Percentiles rank a stretch among this genome's conserved stretches.
These are phyloP conservation scores for Symbiotaphrina buchneri DNA, from an alignment of 495 filamentous ascomycete genomes.

Conservation along the genomic window DNA sequence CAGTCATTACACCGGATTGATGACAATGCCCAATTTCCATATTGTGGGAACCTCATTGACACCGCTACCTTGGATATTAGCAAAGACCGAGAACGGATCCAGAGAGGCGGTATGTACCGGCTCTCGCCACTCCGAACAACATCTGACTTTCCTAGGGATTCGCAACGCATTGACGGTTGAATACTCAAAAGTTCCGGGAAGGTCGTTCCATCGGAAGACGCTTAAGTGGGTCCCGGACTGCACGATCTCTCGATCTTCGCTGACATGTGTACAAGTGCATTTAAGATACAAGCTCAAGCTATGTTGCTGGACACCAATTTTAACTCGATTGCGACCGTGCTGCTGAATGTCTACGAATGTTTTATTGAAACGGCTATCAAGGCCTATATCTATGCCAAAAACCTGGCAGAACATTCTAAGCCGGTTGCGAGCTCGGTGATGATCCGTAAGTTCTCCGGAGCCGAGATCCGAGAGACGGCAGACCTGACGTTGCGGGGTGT, in stretches of 20 bases:
- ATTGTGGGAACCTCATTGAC: conserved; percentile 65
- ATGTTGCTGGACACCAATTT: conserved; percentile 78
- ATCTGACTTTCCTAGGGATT: conserved; percentile 12
- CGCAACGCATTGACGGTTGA: conserved; percentile 65
- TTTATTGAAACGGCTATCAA: conserved; percentile 64
- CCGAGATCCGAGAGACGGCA: too few species aligned
- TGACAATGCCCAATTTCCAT: conserved; percentile 42
- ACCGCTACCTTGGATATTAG: conserved; percentile 52
- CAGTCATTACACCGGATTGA: conserved; percentile 25
- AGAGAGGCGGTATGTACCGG: conserved; percentile 15
- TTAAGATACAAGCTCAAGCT: conserved; percentile 69
- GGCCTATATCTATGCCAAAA: conserved; percentile 56
- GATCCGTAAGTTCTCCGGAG: conserved; percentile 29
- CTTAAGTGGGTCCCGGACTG: conserved; percentile 21
- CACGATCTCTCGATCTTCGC: not conserved
- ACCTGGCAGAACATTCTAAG: conserved; percentile 32
- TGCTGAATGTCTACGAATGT: conserved; percentile 48
- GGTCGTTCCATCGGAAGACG: conserved; percentile 58
- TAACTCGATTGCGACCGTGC: conserved; percentile 44
- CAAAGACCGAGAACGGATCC: conserved; percentile 28
- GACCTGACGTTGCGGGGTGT: conserved; percentile 1
- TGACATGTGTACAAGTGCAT: conserved; percentile 22
- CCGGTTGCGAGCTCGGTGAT: conserved; percentile 28
- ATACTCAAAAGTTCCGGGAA: conserved; percentile 39
- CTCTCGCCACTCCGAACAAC: too few species aligned